Conservation (phyloP, 2,329 filamentous ascomycete species). For the Neofusicoccum laricinum region DNA sequence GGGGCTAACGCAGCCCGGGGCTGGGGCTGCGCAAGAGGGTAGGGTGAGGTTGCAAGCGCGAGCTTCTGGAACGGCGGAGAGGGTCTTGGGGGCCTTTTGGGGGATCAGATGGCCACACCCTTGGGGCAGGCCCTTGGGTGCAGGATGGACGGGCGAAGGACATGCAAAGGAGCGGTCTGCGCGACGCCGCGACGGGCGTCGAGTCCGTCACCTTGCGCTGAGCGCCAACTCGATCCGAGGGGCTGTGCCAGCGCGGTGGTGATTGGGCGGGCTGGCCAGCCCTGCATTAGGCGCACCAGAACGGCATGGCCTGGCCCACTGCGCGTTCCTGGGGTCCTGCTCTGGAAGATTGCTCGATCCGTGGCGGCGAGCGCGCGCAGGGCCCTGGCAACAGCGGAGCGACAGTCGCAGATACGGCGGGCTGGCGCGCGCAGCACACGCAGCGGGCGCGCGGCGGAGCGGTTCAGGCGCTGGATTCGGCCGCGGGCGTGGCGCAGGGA, state of each 20-base stretch:
- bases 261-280: neutral
- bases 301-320: neutral
- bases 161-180: constrained; percentile 10
- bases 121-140: neutral
- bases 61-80: constrained; percentile 1
- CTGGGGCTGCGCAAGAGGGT: neutral
- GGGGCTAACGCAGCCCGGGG: neutral
- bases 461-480: neutral
- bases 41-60: neutral
- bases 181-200: neutral
- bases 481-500: neutral
- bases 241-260: neutral
- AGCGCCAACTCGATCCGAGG: constrained; percentile 10
- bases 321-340: constrained; percentile 1
- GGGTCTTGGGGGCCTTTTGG: neutral
- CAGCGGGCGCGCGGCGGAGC: neutral
- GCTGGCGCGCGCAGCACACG: neutral
- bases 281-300: constrained; percentile 8
- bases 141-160: neutral
- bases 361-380: neutral
- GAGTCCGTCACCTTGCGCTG: neutral
- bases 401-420: neutral
- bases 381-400: neutral
- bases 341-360: constrained; percentile 4
- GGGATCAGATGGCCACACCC: neutral